Base-by-base conservation (phyloP, 1,284 basidiomycete species). In the Vanrija pseudolonga region DNA sequence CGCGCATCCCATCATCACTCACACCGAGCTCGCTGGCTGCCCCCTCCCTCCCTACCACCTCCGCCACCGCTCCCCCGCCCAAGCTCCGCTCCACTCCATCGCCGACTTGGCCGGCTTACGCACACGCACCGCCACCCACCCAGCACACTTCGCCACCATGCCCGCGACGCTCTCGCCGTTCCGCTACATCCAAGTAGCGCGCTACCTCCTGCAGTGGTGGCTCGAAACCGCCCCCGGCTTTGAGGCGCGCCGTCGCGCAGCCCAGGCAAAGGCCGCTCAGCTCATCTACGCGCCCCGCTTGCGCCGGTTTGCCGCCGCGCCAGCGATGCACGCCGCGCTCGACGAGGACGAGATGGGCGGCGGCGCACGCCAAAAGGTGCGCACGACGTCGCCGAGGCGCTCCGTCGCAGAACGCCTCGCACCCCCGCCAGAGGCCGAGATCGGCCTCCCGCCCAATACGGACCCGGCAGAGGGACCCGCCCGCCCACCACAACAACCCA, bases 161-260 rank as follows among this genome's bases (percentile, higher is more conserved):
- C 64, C 66, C 23, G 65, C 67, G 3, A 69, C 71, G n/a, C 62
- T 72, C 28, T 68, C 69, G 3, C 73, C 73, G 14, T 71, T 71
- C 53, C 62, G 70, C 43, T 71, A 73, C 50, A 54, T 71, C 38
- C 69, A 69, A 48, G 32, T 73, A 23, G 72, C 67, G 8, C 64
- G 67, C 43, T 74, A 74, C 49, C 53, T 69, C 4, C 38, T 71
- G 19, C 63, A 69, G 38, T 61, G 63, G 55, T 76, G 71, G 65
- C 47, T 68, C n/a, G 70, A 72, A 20, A 53, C 55, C 3, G 56
- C 63, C 9, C 65, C 66, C 17, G 41, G 56, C 0, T 36, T 63
- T 26, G 54, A 52, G 17, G 55, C 59, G 5, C 64, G 62, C 37
- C 60, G 59, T 26, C 66, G 66, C 45, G 64, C 55, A 0, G 58